These are phyloP conservation scores for Toxicodendron radicans DNA, from an alignment of 345 rosid genomes.

Conservation along the genomic window DNA sequence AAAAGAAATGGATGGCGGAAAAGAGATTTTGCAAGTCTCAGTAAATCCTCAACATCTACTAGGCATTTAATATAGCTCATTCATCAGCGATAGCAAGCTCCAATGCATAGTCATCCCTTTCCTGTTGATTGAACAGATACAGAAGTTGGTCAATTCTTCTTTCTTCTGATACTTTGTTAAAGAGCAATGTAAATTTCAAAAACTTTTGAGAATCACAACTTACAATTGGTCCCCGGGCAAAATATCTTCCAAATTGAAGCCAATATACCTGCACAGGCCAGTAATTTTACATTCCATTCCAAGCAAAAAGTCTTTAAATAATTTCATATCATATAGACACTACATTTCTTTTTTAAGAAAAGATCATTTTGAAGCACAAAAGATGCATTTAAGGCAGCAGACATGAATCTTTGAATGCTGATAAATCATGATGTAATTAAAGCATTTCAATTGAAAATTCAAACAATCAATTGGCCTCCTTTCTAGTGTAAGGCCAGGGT, in stretches of 20 bases:
- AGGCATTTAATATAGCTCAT: conserved; percentile 27
- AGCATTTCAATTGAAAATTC: conserved; percentile 1
- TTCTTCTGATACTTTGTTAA: background rate
- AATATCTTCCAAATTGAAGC: conserved; percentile 99
- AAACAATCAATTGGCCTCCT: conserved; percentile 3
- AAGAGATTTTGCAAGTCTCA: conserved; percentile 15
- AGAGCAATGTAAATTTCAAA: conserved; percentile 1
- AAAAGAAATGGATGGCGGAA: conserved; percentile 1
- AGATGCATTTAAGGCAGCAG: background rate
- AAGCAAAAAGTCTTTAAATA: conserved; percentile 6
- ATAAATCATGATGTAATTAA: background rate
- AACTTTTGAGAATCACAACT: conserved; percentile 36
- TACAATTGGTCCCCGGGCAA: conserved; percentile 93
- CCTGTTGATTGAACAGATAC: conserved; percentile 47
- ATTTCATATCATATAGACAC: background rate
- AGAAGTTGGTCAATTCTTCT: background rate
- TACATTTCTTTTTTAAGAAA: background rate
- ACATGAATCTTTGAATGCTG: background rate
- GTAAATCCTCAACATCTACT: conserved; percentile 13
- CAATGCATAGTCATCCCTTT: conserved; percentile 90
- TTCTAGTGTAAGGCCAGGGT: conserved; percentile 13
- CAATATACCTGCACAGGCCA: conserved; percentile 71
- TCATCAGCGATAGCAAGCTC: conserved; percentile 95
- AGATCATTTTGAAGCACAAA: conserved; percentile 1
- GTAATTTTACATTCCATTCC: background rate